These are phyloP conservation scores for Tulasnella sp. DNA, from an alignment of 768 basidiomycete genomes.

Conservation along the genomic window DNA sequence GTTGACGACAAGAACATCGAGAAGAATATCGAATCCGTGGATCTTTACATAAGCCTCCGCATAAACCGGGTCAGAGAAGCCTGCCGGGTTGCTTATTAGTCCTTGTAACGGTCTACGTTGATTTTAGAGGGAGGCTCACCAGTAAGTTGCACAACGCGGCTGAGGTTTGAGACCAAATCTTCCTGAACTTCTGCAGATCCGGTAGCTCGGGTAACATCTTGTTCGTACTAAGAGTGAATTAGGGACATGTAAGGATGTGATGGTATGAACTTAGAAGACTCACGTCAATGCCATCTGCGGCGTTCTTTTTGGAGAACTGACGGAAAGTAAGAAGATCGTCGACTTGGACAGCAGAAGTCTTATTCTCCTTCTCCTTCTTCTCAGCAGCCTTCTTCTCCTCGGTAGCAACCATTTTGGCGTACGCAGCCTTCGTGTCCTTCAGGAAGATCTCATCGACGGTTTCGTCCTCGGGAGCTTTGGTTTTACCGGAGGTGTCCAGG, in stretches of 20 bases:
- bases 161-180: conserved; percentile 93
- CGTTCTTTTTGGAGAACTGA: conserved; percentile 91
- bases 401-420: conserved; percentile 91
- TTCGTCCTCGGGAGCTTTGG: conserved; percentile 58
- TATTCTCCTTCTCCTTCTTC: conserved; percentile 81
- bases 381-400: conserved; percentile 95
- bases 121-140: conserved; percentile 50
- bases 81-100: conserved; percentile 45
- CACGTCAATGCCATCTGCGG: conserved; percentile 65
- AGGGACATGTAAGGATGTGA: neutral
- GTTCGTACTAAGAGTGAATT: conserved; percentile 65
- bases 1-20: conserved; percentile 96
- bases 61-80: conserved; percentile 98
- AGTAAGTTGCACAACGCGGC: conserved; percentile 90
- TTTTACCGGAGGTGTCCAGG: conserved; percentile 53
- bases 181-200: conserved; percentile 81
- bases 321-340: conserved; percentile 92
- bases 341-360: conserved; percentile 77
- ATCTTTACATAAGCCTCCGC: conserved; percentile 98
- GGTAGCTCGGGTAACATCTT: conserved; percentile 87
- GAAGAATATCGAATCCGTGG: conserved; percentile 94
- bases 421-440: conserved; percentile 84
- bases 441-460: conserved; percentile 64
- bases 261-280: conserved; percentile 48
- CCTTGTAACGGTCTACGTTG: conserved; percentile 12